Conservation (phyloP, 371 early-diverging fungal species). For the Mucor lusitanicus region DNA sequence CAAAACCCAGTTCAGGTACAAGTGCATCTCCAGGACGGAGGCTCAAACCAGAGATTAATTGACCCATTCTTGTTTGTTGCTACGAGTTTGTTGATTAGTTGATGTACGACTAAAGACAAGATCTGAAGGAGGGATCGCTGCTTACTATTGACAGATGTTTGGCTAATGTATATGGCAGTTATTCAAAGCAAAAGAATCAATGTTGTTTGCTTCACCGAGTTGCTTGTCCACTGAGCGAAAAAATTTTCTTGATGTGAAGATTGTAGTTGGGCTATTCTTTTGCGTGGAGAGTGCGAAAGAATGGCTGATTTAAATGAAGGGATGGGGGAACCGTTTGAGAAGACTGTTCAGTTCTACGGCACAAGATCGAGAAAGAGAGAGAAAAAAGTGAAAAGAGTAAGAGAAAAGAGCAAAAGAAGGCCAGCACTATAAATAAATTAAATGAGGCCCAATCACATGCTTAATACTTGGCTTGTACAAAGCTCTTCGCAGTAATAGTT, state of each 20-base stretch:
- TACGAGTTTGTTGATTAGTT: background rate
- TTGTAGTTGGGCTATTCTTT: background rate
- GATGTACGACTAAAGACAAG: background rate
- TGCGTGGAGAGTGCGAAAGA: background rate
- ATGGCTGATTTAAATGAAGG: slow-evolving; percentile 1
- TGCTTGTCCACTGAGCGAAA: background rate
- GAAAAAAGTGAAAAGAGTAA: background rate
- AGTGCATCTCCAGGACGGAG: slow-evolving; percentile 42
- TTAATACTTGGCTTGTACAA: background rate
- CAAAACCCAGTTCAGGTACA: slow-evolving; percentile 53
- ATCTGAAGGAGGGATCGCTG: background rate
- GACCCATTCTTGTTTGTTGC: slow-evolving; percentile 31
- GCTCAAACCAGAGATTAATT: slow-evolving; percentile 45
- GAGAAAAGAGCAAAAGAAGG: background rate
- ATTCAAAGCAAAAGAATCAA: background rate
- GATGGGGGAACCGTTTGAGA: slow-evolving; percentile 3
- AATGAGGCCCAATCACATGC: background rate
- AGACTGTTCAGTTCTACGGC: background rate
- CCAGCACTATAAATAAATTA: background rate
- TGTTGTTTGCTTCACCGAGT: background rate
- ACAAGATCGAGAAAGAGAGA: background rate
- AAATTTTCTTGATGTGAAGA: background rate
- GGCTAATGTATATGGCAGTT: background rate
- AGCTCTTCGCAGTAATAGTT: background rate
- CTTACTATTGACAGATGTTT: background rate